Percentiles rank a stretch among this genome's conserved stretches.
These are phyloP conservation scores for Barbatosphaeria neglecta DNA, from an alignment of 495 filamentous ascomycete genomes.

Conservation along the genomic window DNA sequence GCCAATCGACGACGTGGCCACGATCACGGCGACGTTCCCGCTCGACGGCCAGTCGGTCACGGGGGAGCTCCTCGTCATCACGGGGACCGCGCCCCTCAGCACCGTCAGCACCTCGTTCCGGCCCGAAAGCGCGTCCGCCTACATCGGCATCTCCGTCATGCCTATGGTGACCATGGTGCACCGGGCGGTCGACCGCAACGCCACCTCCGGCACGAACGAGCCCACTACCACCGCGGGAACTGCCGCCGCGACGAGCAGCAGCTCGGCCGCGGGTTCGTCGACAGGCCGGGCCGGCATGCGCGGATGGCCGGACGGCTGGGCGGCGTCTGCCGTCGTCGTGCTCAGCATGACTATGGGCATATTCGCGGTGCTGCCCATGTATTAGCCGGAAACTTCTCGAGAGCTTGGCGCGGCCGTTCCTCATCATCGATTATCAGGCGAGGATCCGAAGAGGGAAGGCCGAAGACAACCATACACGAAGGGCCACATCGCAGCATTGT, in stretches of 20 bases:
- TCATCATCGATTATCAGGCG: no score
- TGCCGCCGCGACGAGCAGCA: background rate
- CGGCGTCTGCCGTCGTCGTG: no score
- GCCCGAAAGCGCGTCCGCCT: background rate
- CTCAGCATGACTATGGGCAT: no score
- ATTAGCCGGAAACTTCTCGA: no score
- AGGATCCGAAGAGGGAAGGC: no score
- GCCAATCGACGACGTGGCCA: background rate
- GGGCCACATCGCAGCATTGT: no score
- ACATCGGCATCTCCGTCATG: background rate
- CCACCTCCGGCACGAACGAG: background rate
- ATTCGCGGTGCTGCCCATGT: no score
- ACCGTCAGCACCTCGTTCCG: background rate
- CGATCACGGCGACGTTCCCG: background rate
- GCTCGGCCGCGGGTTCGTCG: no score
- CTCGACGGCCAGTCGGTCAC: background rate
- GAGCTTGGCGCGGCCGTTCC: no score
- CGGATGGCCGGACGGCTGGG: no score
- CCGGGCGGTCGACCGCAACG: background rate
- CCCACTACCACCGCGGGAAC: background rate
- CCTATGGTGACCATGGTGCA: constrained; percentile 1
- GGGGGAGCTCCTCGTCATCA: background rate
- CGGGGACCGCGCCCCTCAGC: background rate
- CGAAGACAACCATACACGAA: no score
- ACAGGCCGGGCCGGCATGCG: no score